Evolutionary conservation across 306 rosid species (phyloP).

Genomic region (Spatholobus suberectus): DNA sequence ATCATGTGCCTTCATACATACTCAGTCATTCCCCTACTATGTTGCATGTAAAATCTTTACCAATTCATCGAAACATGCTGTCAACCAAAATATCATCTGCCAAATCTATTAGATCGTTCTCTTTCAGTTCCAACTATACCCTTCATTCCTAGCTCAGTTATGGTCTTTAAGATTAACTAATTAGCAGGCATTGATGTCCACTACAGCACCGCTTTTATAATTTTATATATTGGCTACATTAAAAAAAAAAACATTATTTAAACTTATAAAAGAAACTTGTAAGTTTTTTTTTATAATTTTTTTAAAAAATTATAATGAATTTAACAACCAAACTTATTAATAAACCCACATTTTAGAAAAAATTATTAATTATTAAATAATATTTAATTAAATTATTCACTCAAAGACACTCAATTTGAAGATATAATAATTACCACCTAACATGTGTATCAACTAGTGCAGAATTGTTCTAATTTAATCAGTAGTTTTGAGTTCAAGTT

Average conservation of each 20-base stretch:
- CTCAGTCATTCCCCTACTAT: constrained; percentile 16
- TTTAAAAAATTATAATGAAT: too few species aligned
- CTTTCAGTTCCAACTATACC: not conserved
- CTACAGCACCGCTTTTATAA: not conserved
- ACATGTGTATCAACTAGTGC: too few species aligned
- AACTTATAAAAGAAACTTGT: not conserved
- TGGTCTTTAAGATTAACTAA: not conserved
- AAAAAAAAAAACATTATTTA: not conserved
- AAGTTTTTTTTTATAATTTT: too few species aligned
- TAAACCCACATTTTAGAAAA: too few species aligned
- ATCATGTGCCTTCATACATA: constrained; percentile 34
- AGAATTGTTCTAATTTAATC: too few species aligned
- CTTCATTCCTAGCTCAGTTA: not conserved
- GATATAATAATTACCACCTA: too few species aligned
- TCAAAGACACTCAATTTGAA: too few species aligned
- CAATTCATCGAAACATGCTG: constrained; percentile 54
- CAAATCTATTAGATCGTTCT: not conserved
- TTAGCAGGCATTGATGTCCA: constrained; percentile 7
- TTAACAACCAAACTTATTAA: too few species aligned
- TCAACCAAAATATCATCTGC: constrained; percentile 42
- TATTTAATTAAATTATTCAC: too few species aligned
- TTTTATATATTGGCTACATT: not conserved
- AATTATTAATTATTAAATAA: too few species aligned
- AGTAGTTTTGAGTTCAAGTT: too few species aligned
- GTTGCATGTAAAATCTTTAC: constrained; percentile 10